phyloP scores from a whole-genome alignment of 2,329 filamentous ascomycete species.

The Aspergillus fructus region DNA sequence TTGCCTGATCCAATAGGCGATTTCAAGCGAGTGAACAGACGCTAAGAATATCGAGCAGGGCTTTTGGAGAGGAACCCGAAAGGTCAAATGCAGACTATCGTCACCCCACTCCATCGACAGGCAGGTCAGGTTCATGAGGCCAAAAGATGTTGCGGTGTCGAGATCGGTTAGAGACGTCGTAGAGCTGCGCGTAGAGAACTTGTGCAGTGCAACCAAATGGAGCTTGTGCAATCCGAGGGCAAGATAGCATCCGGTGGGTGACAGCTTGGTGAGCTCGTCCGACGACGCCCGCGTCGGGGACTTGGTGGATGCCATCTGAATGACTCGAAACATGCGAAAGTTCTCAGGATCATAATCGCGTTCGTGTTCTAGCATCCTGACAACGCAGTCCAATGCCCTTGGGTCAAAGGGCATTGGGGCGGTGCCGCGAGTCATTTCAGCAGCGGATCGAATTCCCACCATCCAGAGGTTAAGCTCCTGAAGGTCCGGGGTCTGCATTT shows the following conservation, averaged over 20 bases:
- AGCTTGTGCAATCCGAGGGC: conserved; percentile 69
- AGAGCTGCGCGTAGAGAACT: conserved; percentile 54
- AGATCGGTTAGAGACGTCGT: conserved; percentile 54
- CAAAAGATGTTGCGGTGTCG: conserved; percentile 56
- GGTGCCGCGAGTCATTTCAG: conserved; percentile 54
- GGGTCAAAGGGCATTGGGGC: conserved; percentile 56
- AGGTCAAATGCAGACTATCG: conserved; percentile 66
- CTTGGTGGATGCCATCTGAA: conserved; percentile 62
- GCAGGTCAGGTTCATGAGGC: conserved; percentile 62
- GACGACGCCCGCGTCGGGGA: conserved; percentile 57
- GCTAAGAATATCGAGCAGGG: conserved; percentile 60
- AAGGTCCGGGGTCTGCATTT: conserved; percentile 63
- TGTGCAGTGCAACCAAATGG: conserved; percentile 66
- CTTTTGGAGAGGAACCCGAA: conserved; percentile 58
- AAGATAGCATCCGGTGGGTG: conserved; percentile 66
- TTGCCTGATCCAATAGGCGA: conserved; percentile 61
- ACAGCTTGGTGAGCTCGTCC: conserved; percentile 65
- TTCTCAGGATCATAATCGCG: conserved; percentile 67
- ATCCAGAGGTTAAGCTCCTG: conserved; percentile 68
- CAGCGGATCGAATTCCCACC: conserved; percentile 59
- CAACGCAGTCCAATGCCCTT: conserved; percentile 62
- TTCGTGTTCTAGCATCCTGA: conserved; percentile 62
- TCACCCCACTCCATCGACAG: conserved; percentile 61
- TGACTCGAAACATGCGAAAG: conserved; percentile 68
- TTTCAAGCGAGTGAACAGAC: conserved; percentile 63